A percentile compares a stretch with the other conserved stretches of the same genome.
These are phyloP conservation scores for Hortaea werneckii DNA, from an alignment of 2,329 filamentous ascomycete species.

Conservation along the genomic window DNA sequence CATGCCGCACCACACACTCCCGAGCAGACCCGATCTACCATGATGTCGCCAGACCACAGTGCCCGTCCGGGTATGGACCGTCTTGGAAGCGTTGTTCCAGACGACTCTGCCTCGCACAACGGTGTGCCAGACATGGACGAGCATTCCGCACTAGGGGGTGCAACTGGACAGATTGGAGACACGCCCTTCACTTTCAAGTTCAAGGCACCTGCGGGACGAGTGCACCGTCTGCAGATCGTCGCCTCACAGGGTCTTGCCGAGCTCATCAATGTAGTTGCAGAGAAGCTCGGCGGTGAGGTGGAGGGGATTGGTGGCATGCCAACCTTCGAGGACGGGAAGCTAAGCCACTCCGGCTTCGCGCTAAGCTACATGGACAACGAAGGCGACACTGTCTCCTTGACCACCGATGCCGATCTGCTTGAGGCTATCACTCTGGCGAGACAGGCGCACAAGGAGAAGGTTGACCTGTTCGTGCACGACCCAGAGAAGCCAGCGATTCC, in stretches of 20 bases:
- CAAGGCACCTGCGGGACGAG: slow-evolving; percentile 89
- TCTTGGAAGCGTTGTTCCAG: slow-evolving; percentile 77
- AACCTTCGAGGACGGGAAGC: slow-evolving; percentile 64
- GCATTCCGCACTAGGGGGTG: slow-evolving; percentile 52
- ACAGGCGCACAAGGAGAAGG: slow-evolving; percentile 72
- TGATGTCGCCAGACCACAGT: slow-evolving; percentile 67
- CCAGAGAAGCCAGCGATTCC: slow-evolving; percentile 78
- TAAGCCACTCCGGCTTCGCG: slow-evolving; percentile 71
- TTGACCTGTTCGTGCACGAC: slow-evolving; percentile 93
- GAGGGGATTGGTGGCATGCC: slow-evolving; percentile 76
- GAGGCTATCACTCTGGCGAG: slow-evolving; percentile 82
- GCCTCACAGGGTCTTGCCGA: slow-evolving; percentile 71
- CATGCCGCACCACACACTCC: slow-evolving; percentile 52
- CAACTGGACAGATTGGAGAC: slow-evolving; percentile 57
- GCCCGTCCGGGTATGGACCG: slow-evolving; percentile 52
- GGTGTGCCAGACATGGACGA: slow-evolving; percentile 64
- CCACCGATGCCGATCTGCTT: slow-evolving; percentile 82
- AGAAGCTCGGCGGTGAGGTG: slow-evolving; percentile 76
- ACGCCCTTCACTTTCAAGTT: slow-evolving; percentile 95
- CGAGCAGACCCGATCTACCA: slow-evolving; percentile 50
- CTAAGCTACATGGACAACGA: slow-evolving; percentile 95
- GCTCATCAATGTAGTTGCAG: slow-evolving; percentile 64
- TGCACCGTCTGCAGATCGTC: slow-evolving; percentile 80
- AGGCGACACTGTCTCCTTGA: slow-evolving; percentile 92
- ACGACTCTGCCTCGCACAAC: slow-evolving; percentile 88